Base-by-base conservation (phyloP, 257 asterid species). In the Plectranthus barbatus region DNA sequence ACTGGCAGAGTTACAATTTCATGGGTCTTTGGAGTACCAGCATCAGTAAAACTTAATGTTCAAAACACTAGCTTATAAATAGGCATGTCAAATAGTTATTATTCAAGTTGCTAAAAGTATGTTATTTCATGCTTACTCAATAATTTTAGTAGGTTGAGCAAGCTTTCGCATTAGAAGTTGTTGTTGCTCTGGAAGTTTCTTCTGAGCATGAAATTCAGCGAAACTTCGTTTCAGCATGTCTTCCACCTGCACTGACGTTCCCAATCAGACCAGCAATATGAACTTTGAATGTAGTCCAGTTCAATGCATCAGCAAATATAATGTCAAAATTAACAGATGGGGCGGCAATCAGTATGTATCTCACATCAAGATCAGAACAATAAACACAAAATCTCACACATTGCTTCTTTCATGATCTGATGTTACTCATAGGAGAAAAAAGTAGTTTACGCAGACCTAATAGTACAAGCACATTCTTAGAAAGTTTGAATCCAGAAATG, bases 171-270 rank as follows among this genome's bases (percentile, higher is more conserved):
- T 82, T 44, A 92, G 75, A 73, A 85, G 94, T 65, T 85, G 86
- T 57, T 92, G 90, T 50, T 82, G 52, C 86, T 92, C 99, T 12
- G 99, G 99, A 72, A 92, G 95, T 75, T 92, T 92, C 79, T 82
- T 86, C 83, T 92, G 99, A 48, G 99, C 86, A 69, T 92, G 99
- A 82, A 92, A 92, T 83, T 92, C 99, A 31, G 99, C 99, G 69
- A 92, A 89, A 82, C 99, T 92, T 81, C 97, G 80, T 79, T 92
- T 92, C 73, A 92, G 86, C 99, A 92, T 92, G 77, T 92, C 99
- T 80, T 92, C 99, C 77, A 92, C 95, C 99, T 92, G 85, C 66
- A 79, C 62, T 64, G 58, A 64, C 41, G 36, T 59, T 61, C 26
- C 58, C 37, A 66, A 65, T 19, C 39, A 69, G 54, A 41, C 24